Evolutionary conservation across 805 yeast species (phyloP), one percentile per base, ranked within the genome.

Genomic region (Candida wancherniae): DNA sequence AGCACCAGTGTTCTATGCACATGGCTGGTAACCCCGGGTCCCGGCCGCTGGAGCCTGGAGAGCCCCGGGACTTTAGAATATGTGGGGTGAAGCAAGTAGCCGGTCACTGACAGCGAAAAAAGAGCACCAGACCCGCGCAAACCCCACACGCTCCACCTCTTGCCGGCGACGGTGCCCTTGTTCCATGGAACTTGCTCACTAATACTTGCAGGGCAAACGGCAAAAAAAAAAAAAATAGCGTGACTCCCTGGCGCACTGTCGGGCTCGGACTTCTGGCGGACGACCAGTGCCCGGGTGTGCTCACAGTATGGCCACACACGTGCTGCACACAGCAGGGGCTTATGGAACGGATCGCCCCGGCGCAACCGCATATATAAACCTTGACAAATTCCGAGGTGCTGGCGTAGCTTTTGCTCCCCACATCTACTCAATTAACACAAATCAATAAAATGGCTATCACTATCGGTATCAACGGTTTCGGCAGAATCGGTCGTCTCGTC

Each of bases 391-490:
- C 28, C 18, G 25, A 9, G 15, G n/a, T 8, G 19, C 22, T 15
- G 5, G 9, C 15, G 10, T 10, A 13, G 3, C 18, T 9, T 5
- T 5, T 12, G 11, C 15, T 9, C 2, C 19, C 8, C 14, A 20
- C 22, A 19, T 26, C n/a, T 28, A 30, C 24, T 27, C 44, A 37
- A 34, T 37, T 27, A 38, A 34, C 38, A 24, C 24, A 25, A 25
- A 34, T 22, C 27, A 17, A 31, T 15, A 17, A 27, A 58, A 71
- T 71, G 75, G 73, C 74, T 63, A 71, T 75, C 61, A 79, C 74
- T 53, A 74, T 84, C 63, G 95, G 94, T 69, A 85, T 84, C 63
- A 84, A 84, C 78, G 95, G 95, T 54, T 84, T 84, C 81, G 95
- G 95, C 56, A 80, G 95, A 69, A 84, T 84, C 57, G 95, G 95